These are phyloP conservation scores for Globisporangium viniferum DNA, from an alignment of 352 stramenopile species.

Conservation along the genomic window DNA sequence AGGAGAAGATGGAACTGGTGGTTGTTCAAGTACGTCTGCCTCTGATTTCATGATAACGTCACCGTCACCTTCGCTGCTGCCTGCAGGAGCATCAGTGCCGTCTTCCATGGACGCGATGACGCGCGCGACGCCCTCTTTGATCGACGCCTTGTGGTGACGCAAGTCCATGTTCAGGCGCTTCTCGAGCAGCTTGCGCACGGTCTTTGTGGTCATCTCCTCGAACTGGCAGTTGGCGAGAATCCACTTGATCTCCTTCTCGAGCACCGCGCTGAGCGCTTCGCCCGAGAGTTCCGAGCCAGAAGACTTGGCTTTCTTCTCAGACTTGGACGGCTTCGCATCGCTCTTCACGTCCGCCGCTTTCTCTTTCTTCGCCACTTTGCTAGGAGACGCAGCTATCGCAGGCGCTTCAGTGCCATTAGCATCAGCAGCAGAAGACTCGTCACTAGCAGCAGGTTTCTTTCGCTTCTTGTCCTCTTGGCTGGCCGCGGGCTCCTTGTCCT, in stretches of 20 bases:
- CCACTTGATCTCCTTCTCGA: conserved; percentile 80
- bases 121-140: conserved; percentile 69
- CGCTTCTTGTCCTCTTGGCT: conserved; percentile 29
- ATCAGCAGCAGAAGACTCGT: conserved; percentile 5
- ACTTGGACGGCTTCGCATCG: conserved; percentile 1
- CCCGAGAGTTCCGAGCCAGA: conserved; percentile 23
- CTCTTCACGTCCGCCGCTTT: conserved; percentile 36
- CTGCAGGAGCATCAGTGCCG: conserved; percentile 14
- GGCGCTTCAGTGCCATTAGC: background rate
- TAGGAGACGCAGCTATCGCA: conserved; percentile 12
- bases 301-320: conserved; percentile 7
- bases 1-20: background rate
- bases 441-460: conserved; percentile 15
- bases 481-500: conserved; percentile 11
- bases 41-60: conserved; percentile 14
- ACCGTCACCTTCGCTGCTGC: conserved; percentile 6
- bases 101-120: conserved; percentile 81
- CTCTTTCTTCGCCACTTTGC: conserved; percentile 48
- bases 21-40: background rate
- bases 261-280: conserved; percentile 43
- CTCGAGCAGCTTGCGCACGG: conserved; percentile 69
- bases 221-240: conserved; percentile 76
- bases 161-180: conserved; percentile 69
- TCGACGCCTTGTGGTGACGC: conserved; percentile 67
- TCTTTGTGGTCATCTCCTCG: conserved; percentile 85